phyloP scores from a whole-genome alignment of 805 yeast genomes.

The Maudiozyma serrabonitensis region DNA sequence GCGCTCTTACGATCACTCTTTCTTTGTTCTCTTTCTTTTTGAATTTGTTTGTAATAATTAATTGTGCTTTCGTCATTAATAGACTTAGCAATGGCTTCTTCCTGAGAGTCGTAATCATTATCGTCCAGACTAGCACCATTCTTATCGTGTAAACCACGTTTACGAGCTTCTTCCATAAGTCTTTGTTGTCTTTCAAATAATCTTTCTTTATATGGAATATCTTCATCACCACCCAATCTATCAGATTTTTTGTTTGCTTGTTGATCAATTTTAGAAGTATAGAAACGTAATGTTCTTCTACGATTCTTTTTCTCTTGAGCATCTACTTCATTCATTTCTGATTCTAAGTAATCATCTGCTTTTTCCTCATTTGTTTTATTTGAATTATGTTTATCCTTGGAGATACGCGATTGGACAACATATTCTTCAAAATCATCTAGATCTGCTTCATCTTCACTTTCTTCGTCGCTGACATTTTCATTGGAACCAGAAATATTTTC shows the following conservation, averaged over 20 bases:
- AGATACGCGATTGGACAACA: constrained; percentile 42
- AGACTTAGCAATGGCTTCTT: constrained; percentile 33
- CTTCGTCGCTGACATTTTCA: constrained; percentile 2
- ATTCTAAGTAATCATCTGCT: constrained; percentile 55
- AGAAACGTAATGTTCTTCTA: constrained; percentile 79
- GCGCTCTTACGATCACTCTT: constrained; percentile 49
- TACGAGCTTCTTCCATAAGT: constrained; percentile 76
- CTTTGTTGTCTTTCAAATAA: constrained; percentile 84
- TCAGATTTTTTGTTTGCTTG: constrained; percentile 54
- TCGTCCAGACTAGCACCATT: constrained; percentile 50
- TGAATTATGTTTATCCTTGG: constrained; percentile 31
- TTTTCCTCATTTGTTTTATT: constrained; percentile 13
- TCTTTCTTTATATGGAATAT: constrained; percentile 85
- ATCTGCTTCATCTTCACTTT: constrained; percentile 19
- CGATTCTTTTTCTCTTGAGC: constrained; percentile 75
- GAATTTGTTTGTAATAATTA: constrained; percentile 50
- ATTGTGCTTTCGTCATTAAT: constrained; percentile 41
- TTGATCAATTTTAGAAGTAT: constrained; percentile 93
- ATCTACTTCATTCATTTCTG: constrained; percentile 71
- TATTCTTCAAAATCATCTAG: constrained; percentile 41
- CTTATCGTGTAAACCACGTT: constrained; percentile 57
- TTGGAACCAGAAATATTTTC: background rate
- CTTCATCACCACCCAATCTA: constrained; percentile 70
- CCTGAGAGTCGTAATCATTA: constrained; percentile 40
- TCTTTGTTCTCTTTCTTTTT: constrained; percentile 37